Conservation (phyloP, 352 stramenopile species). For the Achlya hypogyna region DNA sequence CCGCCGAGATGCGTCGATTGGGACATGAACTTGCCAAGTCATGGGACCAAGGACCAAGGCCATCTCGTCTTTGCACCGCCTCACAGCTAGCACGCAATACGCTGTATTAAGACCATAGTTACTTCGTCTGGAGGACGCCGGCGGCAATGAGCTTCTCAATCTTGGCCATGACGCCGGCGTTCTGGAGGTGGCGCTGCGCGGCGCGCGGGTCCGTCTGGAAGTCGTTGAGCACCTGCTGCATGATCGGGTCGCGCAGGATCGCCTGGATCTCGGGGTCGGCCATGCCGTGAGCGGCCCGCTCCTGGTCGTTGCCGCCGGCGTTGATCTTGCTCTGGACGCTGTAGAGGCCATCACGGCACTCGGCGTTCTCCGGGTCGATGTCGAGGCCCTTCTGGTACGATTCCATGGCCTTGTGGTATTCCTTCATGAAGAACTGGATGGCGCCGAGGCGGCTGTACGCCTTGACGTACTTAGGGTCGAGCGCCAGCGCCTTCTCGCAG, state of each 20-base stretch:
- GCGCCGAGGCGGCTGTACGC: slow-evolving; percentile 96
- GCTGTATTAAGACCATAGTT: slow-evolving; percentile 16
- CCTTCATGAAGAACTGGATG: slow-evolving; percentile 99
- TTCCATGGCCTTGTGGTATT: slow-evolving; percentile 98
- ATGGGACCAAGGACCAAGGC: no score
- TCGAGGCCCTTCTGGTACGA: slow-evolving; percentile 94
- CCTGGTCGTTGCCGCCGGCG: slow-evolving; percentile 92
- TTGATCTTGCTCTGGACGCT: slow-evolving; percentile 93
- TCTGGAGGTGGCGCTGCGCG: slow-evolving; percentile 89
- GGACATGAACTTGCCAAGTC: no score
- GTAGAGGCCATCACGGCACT: slow-evolving; percentile 93
- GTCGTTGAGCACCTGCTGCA: slow-evolving; percentile 97
- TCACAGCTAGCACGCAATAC: no score
- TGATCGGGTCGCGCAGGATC: slow-evolving; percentile 96
- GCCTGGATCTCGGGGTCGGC: slow-evolving; percentile 98
- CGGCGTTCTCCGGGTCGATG: slow-evolving; percentile 91
- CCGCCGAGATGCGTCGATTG: no score
- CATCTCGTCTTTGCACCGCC: no score
- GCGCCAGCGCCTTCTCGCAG: slow-evolving; percentile 96
- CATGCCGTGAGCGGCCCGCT: slow-evolving; percentile 95
- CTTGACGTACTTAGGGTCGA: slow-evolving; percentile 99
- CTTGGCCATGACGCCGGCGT: slow-evolving; percentile 93
- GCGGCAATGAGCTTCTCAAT: slow-evolving; percentile 99
- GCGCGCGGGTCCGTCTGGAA: slow-evolving; percentile 93
- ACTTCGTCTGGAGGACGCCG: slow-evolving; percentile 94